phyloP scores from a whole-genome alignment of 2,329 filamentous ascomycete genomes.

The Nemania bipapillata region DNA sequence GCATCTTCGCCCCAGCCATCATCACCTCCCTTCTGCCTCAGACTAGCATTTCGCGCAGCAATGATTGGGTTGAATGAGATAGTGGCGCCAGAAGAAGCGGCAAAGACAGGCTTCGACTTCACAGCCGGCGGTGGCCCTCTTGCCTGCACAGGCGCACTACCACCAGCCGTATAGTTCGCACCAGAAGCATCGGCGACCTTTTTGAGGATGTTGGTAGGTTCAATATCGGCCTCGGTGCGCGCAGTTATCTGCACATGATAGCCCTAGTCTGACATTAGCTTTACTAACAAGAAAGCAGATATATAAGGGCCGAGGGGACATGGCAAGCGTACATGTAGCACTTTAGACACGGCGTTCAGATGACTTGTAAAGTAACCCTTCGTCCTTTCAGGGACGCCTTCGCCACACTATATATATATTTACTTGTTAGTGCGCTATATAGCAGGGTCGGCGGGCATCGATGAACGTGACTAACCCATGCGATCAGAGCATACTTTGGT shows the following conservation, averaged over 20 bases:
- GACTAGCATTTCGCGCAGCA: constrained; percentile 70
- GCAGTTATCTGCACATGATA: constrained; percentile 98
- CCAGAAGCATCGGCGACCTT: constrained; percentile 96
- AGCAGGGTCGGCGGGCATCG: not conserved
- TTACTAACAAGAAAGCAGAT: constrained; percentile 14
- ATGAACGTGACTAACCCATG: constrained; percentile 69
- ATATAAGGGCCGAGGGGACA: not conserved
- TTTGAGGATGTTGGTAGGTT: constrained; percentile 85
- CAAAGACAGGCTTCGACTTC: constrained; percentile 91
- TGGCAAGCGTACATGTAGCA: constrained; percentile 70
- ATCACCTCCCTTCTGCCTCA: constrained; percentile 68
- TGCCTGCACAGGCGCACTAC: constrained; percentile 62
- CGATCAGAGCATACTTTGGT: constrained; percentile 92
- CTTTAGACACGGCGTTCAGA: constrained; percentile 85
- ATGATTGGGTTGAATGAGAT: constrained; percentile 74
- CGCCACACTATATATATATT: constrained; percentile 73
- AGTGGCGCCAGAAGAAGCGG: constrained; percentile 71
- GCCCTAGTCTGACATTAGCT: constrained; percentile 62
- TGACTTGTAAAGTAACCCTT: constrained; percentile 99
- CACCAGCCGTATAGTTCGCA: constrained; percentile 85
- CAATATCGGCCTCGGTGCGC: constrained; percentile 87
- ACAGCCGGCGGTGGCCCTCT: constrained; percentile 74
- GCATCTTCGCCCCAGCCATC: constrained; percentile 97
- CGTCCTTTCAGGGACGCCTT: constrained; percentile 96
- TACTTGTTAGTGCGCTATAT: constrained; percentile 21